Evolutionary conservation across 2,329 filamentous ascomycete genomes (phyloP), one percentile per base, ranked within the genome.

Genomic region (Fusarium drepaniforme): DNA sequence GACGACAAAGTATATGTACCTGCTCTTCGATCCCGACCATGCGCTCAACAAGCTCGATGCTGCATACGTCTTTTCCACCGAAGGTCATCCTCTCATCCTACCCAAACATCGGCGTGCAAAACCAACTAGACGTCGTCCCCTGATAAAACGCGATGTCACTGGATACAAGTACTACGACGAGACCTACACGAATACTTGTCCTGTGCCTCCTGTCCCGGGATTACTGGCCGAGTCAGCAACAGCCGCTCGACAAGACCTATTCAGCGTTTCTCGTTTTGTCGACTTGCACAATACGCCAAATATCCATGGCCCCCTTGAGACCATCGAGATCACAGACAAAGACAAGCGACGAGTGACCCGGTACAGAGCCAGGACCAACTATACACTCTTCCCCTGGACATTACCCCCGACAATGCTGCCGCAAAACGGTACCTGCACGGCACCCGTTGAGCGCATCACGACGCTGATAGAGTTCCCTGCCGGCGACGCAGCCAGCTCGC

Each of bases 311-410:
- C 83, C 84, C 9, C 62, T 85, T 25, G 80, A 86, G 66, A 61
- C 81, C 5, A 72, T 85, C 25, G 77, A 83, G 25, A 68, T 81
- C 15, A 79, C 90, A 85, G 84, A 91, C 85, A 81, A 81, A 46
- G 80, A 81, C 8, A 81, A 79, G 89, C 79, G 83, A 87, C 66
- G 85, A 80, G 70, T 83, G 9, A 82, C 78, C 28, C 79, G 77
- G 35, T 84, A 82, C 70, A 81, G 75, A 49, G 92, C 91, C 16
- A 90, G 90, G 8, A 92, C 91, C 1, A 97, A 97, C 78, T 92
- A 96, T 81, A 96, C 93, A 0, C 92, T 94, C 78, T 98, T 95
- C 79, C 97, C 97, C 0, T 98, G 96, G 96, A 98, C 97, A 0
- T 85, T 99, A 0, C 96, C 97, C 0, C 86, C 87, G 1, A 88